These are phyloP conservation scores for Flaveria floridana DNA, from an alignment of 140 eudicot genomes.

Conservation along the genomic window DNA sequence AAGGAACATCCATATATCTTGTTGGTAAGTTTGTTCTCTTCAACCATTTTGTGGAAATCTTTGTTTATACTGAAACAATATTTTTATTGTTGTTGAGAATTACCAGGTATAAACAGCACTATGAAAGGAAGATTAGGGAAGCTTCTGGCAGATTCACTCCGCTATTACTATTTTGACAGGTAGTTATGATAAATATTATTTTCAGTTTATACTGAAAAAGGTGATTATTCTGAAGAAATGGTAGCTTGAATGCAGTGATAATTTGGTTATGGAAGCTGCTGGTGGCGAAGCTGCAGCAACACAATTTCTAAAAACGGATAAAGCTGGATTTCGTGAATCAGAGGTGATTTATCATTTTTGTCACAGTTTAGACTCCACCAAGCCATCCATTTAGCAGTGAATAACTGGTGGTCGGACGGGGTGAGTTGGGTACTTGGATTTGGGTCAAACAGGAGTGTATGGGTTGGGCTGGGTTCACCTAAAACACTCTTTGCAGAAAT, in stretches of 20 bases:
- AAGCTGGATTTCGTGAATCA: slow-evolving; percentile 66
- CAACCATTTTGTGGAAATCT: background rate
- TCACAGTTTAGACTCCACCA: background rate
- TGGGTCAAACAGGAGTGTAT: background rate
- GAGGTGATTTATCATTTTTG: slow-evolving; percentile 51
- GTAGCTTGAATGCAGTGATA: slow-evolving; percentile 55
- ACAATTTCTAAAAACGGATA: slow-evolving; percentile 56
- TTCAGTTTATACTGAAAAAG: background rate
- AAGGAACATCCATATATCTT: slow-evolving; percentile 84
- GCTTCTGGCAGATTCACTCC: slow-evolving; percentile 66
- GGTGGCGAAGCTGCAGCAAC: slow-evolving; percentile 64
- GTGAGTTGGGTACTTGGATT: background rate
- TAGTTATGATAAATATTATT: slow-evolving; percentile 15
- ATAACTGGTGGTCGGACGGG: background rate
- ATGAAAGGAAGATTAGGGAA: slow-evolving; percentile 63
- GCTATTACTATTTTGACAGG: slow-evolving; percentile 91
- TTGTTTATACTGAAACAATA: background rate
- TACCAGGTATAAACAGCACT: slow-evolving; percentile 64
- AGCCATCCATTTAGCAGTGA: background rate
- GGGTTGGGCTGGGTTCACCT: background rate
- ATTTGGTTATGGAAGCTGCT: slow-evolving; percentile 82
- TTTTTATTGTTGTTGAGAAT: background rate
- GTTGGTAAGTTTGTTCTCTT: slow-evolving; percentile 53
- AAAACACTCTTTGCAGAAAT: background rate
- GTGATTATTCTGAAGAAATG: slow-evolving; percentile 23